Base-by-base conservation (phyloP, 1,284 basidiomycete species). In the Tylopilus microsporus region DNA sequence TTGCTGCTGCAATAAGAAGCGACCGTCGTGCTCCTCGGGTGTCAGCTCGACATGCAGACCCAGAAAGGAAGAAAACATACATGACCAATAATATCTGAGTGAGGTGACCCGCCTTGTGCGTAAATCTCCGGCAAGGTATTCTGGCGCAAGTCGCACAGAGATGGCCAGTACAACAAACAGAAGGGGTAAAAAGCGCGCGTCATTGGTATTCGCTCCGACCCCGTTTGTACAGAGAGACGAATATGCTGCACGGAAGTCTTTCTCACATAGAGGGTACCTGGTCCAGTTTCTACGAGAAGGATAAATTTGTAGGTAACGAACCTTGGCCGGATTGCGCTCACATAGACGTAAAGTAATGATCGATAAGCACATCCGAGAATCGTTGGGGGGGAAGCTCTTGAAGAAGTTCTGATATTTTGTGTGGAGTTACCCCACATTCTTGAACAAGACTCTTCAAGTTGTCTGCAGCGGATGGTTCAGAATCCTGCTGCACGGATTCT, bases 121-220 rank as follows among this genome's bases (percentile, higher is more conserved):
- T 57, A 87, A 82, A 71, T 92, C 89, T 1, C 92, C 92, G 21
- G 81, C 89, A 67, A 93, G 85, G 65, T 84, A 80, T 66, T 94
- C 92, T 1, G 94, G 93, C 7, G 92, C 89, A 18, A 94, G 77
- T 58, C 93, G 80, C 21, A 89, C 89, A 25, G 94, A 83, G 57
- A 94, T 93, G 8, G 95, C 94, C n/a, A 98, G 79, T 5, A 98
- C 90, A 48, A 95, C 92, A 70, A 96, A 98, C 30, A 98, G 79
- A 19, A 97, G 79, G 2, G 94, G 92, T 2, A 98, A 79, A 70
- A 95, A 96, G 43, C 92, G 86, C 63, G 94, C 84, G 68, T 94
- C 89, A 61, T 85, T 85, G 0, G 93, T 89, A 65, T 92, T 90
- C 21, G 79, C 77, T 18, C 78, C 77, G 21, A 87, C 81, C 18